phyloP scores from a whole-genome alignment of 208 protist species.

The Wallacemonas rigidus region DNA sequence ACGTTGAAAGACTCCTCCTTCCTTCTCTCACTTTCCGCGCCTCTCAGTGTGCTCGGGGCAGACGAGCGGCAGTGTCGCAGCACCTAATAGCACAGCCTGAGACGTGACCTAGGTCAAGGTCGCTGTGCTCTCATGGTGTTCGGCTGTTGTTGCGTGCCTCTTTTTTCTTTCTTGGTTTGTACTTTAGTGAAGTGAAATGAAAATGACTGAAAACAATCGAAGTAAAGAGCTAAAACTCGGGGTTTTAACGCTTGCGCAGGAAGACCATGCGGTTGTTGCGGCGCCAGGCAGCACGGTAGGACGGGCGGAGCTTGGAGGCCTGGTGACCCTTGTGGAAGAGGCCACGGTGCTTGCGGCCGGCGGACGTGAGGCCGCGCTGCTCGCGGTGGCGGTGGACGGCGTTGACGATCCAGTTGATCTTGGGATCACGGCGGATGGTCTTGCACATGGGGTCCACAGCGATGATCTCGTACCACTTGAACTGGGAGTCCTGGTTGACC shows the following conservation, averaged over 20 bases:
- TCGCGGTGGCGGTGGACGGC: constrained; percentile 98
- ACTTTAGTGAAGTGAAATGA: constrained; percentile 6
- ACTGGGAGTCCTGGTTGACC: constrained; percentile 97
- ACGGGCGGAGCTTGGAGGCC: constrained; percentile 96
- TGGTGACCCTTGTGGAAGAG: constrained; percentile 95
- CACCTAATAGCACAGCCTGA: too few relatives aligned
- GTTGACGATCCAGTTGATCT: constrained; percentile 99
- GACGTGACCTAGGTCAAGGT: too few relatives aligned
- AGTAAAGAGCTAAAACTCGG: constrained; percentile 11
- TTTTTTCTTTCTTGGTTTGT: background rate
- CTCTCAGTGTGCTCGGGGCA: too few relatives aligned
- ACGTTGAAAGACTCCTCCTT: too few relatives aligned
- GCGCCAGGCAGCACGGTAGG: constrained; percentile 97
- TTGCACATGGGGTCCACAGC: constrained; percentile 98
- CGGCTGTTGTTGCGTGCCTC: background rate
- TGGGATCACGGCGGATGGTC: constrained; percentile 97
- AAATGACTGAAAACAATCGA: constrained; percentile 12
- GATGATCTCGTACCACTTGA: constrained; percentile 99
- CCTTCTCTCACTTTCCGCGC: too few relatives aligned
- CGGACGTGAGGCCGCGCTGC: constrained; percentile 98
- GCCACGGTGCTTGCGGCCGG: constrained; percentile 96
- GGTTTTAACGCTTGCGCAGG: constrained; percentile 75
- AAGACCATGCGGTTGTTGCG: constrained; percentile 96
- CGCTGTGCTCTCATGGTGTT: too few relatives aligned
- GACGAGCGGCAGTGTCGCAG: too few relatives aligned